These are phyloP conservation scores for Phaeosphaeriaceae sp. DNA, from an alignment of 2,329 filamentous ascomycete species.

Conservation along the genomic window DNA sequence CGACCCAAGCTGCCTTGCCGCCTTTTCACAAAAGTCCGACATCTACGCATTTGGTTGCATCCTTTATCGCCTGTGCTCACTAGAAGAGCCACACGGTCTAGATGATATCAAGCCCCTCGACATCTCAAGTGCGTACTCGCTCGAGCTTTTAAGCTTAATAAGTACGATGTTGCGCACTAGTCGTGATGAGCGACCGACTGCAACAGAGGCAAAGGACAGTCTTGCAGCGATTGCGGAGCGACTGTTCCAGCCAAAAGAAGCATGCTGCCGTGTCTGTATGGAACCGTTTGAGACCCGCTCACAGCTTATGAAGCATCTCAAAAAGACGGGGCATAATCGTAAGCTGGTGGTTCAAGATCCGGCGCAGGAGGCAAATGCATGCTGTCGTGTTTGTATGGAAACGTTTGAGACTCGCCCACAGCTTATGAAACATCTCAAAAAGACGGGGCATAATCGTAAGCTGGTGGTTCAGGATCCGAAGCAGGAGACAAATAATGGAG, in stretches of 20 bases:
- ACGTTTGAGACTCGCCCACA: not conserved
- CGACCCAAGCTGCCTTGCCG: constrained; percentile 6
- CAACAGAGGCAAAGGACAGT: constrained; percentile 5
- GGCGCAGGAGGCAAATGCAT: not conserved
- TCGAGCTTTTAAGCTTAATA: constrained; percentile 8
- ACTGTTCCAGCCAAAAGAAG: not conserved
- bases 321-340: constrained; percentile 2
- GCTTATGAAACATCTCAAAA: constrained; percentile 9
- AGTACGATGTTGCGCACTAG: constrained; percentile 12
- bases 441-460: constrained; percentile 1
- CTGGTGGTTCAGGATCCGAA: not conserved
- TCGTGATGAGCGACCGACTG: constrained; percentile 8
- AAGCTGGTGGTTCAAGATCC: not conserved
- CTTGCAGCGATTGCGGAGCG: constrained; percentile 1
- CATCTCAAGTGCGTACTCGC: constrained; percentile 11
- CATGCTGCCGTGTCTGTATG: constrained; percentile 1
- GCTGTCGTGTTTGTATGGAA: constrained; percentile 2
- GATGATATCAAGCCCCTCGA: constrained; percentile 11
- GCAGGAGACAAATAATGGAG: not conserved
- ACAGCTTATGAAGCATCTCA: constrained; percentile 7
- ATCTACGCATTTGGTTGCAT: constrained; percentile 22
- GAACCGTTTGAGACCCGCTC: not conserved
- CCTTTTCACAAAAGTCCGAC: constrained; percentile 23
- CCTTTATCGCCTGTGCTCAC: constrained; percentile 13
- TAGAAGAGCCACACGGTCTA: constrained; percentile 4